Evolutionary conservation across 2,329 filamentous ascomycete genomes (phyloP), one percentile per base, ranked within the genome.

Genomic region (Diplodia sapinea): DNA sequence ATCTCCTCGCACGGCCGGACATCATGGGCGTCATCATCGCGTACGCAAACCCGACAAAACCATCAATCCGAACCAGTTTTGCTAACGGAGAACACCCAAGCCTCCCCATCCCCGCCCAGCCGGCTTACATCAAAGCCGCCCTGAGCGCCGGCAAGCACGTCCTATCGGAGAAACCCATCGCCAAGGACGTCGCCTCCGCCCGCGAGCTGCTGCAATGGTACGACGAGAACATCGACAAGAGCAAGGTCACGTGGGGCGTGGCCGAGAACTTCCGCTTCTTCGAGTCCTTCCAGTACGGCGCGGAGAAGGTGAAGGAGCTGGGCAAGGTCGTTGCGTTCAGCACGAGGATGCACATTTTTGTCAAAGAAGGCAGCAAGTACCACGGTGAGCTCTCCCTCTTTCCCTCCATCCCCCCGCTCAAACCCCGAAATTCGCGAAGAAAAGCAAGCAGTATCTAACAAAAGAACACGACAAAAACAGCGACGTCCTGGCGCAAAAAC

Each of bases 191-290:
- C 9, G 79, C 81, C 1, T 79, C 80, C 0, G 85, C 85, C 0
- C 74, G 78, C 31, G 78, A 81, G n/a, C 78, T 88, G 33, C 75
- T 87, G 29, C 68, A 79, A 20, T 65, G 62, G 62, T 65, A 65
- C 62, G 17, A 65, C 13, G n/a, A 55, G 62, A 54, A 65, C 38
- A 82, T 82, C 15, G 84, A 65, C 33, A 54, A 65, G 62, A 55
- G 49, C 62, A 65, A 65, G 17, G 62, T 94, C 3, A 65, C 62
- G 17, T 65, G 62, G 62, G 50, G 62, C 8, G 62, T 65, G 33
- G 91, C 89, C 0, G 91, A 94, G 78, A 93, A 94, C 78, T 91
- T 87, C 74, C 85, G 91, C 62, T 93, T 88, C 79, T 77, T 86
- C 66, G 81, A 85, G 36, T 81, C 82, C 12, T 88, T 87, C 73